Evolutionary conservation across 1,139 yeast species (phyloP).

Genomic region (Protomyces gravidus): DNA sequence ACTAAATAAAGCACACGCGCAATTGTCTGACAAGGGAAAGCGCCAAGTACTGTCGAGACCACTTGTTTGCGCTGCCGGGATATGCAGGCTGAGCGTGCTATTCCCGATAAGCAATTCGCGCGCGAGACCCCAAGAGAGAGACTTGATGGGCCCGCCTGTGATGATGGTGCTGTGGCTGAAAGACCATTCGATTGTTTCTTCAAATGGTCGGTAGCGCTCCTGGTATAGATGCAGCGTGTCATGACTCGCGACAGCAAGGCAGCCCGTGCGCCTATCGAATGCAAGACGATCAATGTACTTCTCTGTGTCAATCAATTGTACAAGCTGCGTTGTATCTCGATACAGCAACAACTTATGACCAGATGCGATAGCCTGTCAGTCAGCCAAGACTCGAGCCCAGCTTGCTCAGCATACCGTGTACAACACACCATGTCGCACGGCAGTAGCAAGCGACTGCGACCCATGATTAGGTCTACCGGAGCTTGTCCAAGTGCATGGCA

Average conservation of each 20-base stretch:
- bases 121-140: constrained; percentile 65
- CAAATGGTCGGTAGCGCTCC: constrained; percentile 8
- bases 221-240: constrained; percentile 2
- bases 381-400: not conserved
- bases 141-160: constrained; percentile 45
- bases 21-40: constrained; percentile 44
- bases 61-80: constrained; percentile 49
- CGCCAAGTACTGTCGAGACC: constrained; percentile 49
- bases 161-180: constrained; percentile 47
- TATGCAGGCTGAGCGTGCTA: constrained; percentile 52
- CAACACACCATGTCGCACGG: constrained; percentile 21
- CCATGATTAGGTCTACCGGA: not conserved
- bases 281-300: constrained; percentile 9
- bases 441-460: constrained; percentile 6
- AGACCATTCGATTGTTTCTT: constrained; percentile 29
- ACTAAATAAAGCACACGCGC: constrained; percentile 47
- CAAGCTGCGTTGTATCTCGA: not conserved
- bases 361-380: not conserved
- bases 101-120: constrained; percentile 64
- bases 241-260: constrained; percentile 9
- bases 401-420: constrained; percentile 1
- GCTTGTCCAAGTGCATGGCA: constrained; percentile 1
- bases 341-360: constrained; percentile 1
- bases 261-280: constrained; percentile 14
- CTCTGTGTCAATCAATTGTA: constrained; percentile 2